Conservation (phyloP, 2,329 filamentous ascomycete genomes). For the Fusarium beomiforme region DNA sequence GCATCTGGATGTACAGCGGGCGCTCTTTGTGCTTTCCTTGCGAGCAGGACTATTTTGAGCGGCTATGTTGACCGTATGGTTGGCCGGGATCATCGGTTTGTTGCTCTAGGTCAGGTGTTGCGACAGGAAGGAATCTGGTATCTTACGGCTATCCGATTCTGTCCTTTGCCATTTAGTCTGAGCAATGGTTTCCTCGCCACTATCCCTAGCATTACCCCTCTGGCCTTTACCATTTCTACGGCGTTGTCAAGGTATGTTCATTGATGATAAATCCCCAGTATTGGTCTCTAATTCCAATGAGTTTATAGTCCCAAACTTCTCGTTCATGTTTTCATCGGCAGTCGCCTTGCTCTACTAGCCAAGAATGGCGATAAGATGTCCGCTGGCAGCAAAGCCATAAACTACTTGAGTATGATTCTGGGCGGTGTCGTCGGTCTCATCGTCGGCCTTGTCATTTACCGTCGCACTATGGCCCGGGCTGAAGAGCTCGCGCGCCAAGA, state of each 20-base stretch:
- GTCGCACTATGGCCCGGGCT: slow-evolving; percentile 71
- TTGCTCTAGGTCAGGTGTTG: slow-evolving; percentile 86
- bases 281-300: slow-evolving; percentile 5
- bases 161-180: slow-evolving; percentile 90
- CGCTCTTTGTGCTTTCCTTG: slow-evolving; percentile 80
- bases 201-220: slow-evolving; percentile 84
- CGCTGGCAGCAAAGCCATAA: slow-evolving; percentile 78
- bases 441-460: slow-evolving; percentile 89
- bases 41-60: slow-evolving; percentile 81
- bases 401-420: slow-evolving; percentile 82
- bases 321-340: slow-evolving; percentile 92
- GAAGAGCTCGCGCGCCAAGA: slow-evolving; percentile 64
- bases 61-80: slow-evolving; percentile 83
- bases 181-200: slow-evolving; percentile 95
- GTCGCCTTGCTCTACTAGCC: slow-evolving; percentile 82
- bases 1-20: slow-evolving; percentile 82
- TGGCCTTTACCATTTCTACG: slow-evolving; percentile 83
- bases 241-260: slow-evolving; percentile 70
- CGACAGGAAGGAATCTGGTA: slow-evolving; percentile 91
- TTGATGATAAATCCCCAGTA: background rate
- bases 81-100: slow-evolving; percentile 84
- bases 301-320: slow-evolving; percentile 80
- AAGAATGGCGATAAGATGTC: slow-evolving; percentile 88
- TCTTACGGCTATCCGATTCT: slow-evolving; percentile 90
- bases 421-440: slow-evolving; percentile 76